phyloP scores from a whole-genome alignment of 116 monocot species.

The Posidonia oceanica region DNA sequence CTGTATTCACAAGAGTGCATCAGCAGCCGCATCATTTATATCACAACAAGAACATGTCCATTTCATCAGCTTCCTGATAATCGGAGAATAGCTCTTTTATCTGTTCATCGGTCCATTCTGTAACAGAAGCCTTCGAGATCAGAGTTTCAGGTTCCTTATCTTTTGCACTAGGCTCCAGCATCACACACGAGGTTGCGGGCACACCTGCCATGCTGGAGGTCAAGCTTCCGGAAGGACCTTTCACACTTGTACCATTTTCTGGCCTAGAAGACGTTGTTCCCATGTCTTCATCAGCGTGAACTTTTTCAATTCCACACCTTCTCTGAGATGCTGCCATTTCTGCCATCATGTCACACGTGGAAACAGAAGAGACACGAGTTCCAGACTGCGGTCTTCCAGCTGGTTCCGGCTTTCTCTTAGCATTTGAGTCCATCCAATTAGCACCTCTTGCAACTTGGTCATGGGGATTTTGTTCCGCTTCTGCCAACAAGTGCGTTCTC shows the following conservation, averaged over 20 bases:
- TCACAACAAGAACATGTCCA: slow-evolving; percentile 1
- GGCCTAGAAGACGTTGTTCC: not conserved
- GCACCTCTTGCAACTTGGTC: too few species aligned
- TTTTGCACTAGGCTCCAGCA: slow-evolving; percentile 6
- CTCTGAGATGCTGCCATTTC: not conserved
- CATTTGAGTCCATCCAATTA: too few species aligned
- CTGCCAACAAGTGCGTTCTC: not conserved
- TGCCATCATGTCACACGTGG: not conserved
- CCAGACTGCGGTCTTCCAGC: not conserved
- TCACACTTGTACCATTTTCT: slow-evolving; percentile 1
- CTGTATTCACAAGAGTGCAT: not conserved
- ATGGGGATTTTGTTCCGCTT: not conserved
- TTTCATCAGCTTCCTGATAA: slow-evolving; percentile 27
- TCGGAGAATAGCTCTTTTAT: slow-evolving; percentile 55
- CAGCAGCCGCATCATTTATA: not conserved
- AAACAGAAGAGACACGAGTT: not conserved
- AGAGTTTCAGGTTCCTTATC: slow-evolving; percentile 9
- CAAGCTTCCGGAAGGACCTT: slow-evolving; percentile 3
- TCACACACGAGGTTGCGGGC: not conserved
- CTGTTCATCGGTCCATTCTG: slow-evolving; percentile 76
- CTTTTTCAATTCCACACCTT: not conserved
- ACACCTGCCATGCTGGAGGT: not conserved
- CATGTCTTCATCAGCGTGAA: not conserved
- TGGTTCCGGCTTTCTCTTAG: too few species aligned
- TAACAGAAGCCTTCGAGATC: slow-evolving; percentile 31